phyloP scores from a whole-genome alignment of 495 filamentous ascomycete species.

The Astrothelium macrocarpum region DNA sequence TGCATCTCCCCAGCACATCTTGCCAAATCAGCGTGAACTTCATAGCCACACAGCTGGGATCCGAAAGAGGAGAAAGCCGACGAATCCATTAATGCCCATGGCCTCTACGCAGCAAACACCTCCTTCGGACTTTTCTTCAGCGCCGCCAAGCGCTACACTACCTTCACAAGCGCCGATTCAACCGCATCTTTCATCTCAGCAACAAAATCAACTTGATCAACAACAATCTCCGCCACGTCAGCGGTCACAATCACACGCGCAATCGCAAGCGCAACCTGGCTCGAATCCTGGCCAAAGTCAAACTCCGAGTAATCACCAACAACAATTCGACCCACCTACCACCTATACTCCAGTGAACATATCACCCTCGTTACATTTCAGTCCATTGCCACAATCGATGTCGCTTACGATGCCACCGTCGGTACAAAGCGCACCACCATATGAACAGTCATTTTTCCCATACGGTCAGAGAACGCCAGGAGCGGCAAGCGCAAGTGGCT shows the following conservation, averaged over 20 bases:
- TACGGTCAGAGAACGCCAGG: slow-evolving; percentile 30
- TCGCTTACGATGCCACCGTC: background rate
- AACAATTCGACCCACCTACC: background rate
- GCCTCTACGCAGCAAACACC: background rate
- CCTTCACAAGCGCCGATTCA: background rate
- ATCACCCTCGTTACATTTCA: slow-evolving; percentile 3
- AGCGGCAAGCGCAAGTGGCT: slow-evolving; percentile 25
- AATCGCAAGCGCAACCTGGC: slow-evolving; percentile 6
- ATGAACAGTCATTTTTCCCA: slow-evolving; percentile 1
- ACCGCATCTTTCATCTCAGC: background rate
- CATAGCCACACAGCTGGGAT: background rate
- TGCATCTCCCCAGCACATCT: background rate
- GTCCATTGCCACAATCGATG: background rate
- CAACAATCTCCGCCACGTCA: slow-evolving; percentile 3
- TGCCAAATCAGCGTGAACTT: background rate
- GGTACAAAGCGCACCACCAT: background rate
- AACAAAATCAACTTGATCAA: background rate
- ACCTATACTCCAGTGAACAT: slow-evolving; percentile 5
- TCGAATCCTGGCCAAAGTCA: slow-evolving; percentile 29
- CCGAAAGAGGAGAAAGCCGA: background rate
- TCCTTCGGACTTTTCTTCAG: background rate
- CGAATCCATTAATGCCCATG: background rate
- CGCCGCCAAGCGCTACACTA: background rate
- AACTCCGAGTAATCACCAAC: slow-evolving; percentile 31
- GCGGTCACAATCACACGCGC: slow-evolving; percentile 20